A percentile compares a stretch with the other conserved stretches of the same genome.
Evolutionary conservation across 345 rosid genomes (phyloP).

Genomic region (Theobroma cacao): DNA sequence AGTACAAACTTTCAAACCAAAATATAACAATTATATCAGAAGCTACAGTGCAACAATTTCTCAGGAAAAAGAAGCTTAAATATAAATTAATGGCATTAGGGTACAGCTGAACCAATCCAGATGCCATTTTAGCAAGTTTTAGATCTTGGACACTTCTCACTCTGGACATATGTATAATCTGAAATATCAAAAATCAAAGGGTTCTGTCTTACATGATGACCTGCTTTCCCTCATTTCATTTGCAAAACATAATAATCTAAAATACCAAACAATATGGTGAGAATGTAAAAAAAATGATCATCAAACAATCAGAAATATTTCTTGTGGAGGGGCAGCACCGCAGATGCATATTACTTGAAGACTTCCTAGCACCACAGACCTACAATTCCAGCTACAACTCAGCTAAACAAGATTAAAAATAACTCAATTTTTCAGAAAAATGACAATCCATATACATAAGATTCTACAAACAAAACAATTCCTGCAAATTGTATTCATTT

Average conservation of each 20-base stretch:
- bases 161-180: neutral
- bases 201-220: neutral
- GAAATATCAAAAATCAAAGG: neutral
- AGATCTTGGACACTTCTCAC: neutral
- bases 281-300: neutral
- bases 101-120: neutral
- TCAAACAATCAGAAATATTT: neutral
- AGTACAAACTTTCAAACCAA: conserved; percentile 8
- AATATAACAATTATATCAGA: neutral
- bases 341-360: too few relatives aligned
- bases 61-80: neutral
- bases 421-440: neutral
- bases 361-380: too few relatives aligned
- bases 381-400: neutral
- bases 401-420: neutral
- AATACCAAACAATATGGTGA: neutral
- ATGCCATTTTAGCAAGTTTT: neutral
- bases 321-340: too few relatives aligned
- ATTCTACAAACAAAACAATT: neutral
- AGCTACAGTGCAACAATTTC: neutral
- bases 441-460: neutral
- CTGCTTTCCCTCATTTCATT: neutral
- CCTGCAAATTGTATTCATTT: neutral
- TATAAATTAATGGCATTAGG: neutral
- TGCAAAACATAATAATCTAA: neutral